A percentile compares a stretch with the other conserved stretches of the same genome.
phyloP scores from a whole-genome alignment of 371 early-diverging fungal genomes.

The Rhizopus sp. region DNA sequence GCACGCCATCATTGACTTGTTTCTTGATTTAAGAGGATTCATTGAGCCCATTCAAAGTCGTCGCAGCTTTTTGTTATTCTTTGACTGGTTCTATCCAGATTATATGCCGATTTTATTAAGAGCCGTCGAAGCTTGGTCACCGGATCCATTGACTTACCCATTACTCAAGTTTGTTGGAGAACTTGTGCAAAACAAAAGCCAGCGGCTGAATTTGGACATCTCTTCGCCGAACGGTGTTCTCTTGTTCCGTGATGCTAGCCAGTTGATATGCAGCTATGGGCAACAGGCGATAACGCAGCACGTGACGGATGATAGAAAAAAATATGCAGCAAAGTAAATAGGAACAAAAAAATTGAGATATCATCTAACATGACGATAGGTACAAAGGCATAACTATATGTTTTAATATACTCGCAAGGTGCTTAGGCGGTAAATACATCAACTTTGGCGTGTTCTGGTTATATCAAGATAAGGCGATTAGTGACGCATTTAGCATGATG shows the following conservation, averaged over 20 bases:
- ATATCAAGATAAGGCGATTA: conserved; percentile 82
- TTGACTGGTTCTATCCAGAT: conserved; percentile 78
- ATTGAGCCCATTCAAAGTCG: conserved; percentile 61
- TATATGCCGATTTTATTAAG: conserved; percentile 63
- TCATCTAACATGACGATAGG: conserved; percentile 18
- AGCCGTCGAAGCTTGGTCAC: conserved; percentile 64
- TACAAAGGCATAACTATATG: conserved; percentile 80
- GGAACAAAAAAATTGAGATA: background rate
- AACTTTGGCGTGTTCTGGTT: conserved; percentile 87
- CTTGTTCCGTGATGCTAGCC: conserved; percentile 81
- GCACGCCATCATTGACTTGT: conserved; percentile 52
- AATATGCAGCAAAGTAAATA: conserved; percentile 22
- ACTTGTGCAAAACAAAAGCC: conserved; percentile 74
- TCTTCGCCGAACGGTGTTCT: conserved; percentile 83
- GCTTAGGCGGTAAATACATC: conserved; percentile 81
- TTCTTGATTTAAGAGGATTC: conserved; percentile 83
- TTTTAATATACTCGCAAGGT: conserved; percentile 67
- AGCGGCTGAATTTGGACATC: conserved; percentile 78
- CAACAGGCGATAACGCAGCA: conserved; percentile 18
- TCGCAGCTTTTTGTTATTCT: conserved; percentile 65
- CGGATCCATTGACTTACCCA: conserved; percentile 56
- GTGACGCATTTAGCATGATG: conserved; percentile 59
- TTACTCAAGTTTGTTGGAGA: conserved; percentile 77
- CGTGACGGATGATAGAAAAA: conserved; percentile 21
- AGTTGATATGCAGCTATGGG: conserved; percentile 47